A percentile compares a stretch with the other conserved stretches of the same genome.
These are phyloP conservation scores for Kockovaella imperatae DNA, from an alignment of 768 basidiomycete genomes.

Conservation along the genomic window DNA sequence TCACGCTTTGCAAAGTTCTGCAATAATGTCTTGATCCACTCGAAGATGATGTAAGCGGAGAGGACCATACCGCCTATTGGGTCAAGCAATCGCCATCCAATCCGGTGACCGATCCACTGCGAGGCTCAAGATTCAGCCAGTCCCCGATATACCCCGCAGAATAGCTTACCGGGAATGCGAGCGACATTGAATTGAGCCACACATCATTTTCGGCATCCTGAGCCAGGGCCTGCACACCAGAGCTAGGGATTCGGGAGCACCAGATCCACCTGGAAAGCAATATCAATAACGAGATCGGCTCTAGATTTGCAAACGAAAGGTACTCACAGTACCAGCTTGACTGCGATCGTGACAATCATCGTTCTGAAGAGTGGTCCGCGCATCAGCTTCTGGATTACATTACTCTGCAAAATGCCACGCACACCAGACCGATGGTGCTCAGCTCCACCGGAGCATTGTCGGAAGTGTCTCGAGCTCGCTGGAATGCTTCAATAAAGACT, in stretches of 20 bases:
- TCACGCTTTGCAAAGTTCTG: slow-evolving; percentile 46
- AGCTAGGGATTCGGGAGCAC: slow-evolving; percentile 42
- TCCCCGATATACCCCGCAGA: background rate
- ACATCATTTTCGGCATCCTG: slow-evolving; percentile 49
- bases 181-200: slow-evolving; percentile 47
- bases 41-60: slow-evolving; percentile 44
- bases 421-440: slow-evolving; percentile 40
- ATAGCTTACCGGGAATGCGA: slow-evolving; percentile 44
- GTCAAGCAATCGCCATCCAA: slow-evolving; percentile 43
- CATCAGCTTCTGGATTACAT: background rate
- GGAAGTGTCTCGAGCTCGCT: slow-evolving; percentile 26
- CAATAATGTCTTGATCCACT: slow-evolving; percentile 45
- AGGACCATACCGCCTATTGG: slow-evolving; percentile 47
- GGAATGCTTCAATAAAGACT: slow-evolving; percentile 47
- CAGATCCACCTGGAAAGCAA: slow-evolving; percentile 31
- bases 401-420: slow-evolving; percentile 6
- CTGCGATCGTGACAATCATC: slow-evolving; percentile 46
- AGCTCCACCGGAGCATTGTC: slow-evolving; percentile 27
- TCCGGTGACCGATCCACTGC: slow-evolving; percentile 33
- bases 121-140: background rate
- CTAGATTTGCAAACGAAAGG: background rate
- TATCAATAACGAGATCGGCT: too few species aligned
- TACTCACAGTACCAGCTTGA: slow-evolving; percentile 43
- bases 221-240: slow-evolving; percentile 45
- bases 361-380: slow-evolving; percentile 20